Base-by-base conservation (phyloP, 176 grass and related monocot genomes). In the Aegilops speltoides region DNA sequence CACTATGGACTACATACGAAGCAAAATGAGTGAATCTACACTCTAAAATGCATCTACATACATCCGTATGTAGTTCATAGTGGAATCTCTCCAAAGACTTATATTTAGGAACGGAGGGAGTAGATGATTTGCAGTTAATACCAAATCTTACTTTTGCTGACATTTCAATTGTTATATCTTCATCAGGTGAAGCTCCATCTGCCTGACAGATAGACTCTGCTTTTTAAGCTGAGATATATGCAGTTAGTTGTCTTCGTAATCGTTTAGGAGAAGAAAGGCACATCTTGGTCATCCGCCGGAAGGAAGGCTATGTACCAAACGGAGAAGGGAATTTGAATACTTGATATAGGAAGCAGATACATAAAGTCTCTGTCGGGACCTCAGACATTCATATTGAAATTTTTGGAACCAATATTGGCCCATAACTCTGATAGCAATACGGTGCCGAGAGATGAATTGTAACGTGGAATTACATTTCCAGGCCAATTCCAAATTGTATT, bases 181-280 rank as follows among this genome's bases (percentile, higher is more conserved):
- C 34, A 43, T 61, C 78, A 89, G 83, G 78, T 45, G 77, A 76
- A 81, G 20, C 61, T 76, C 62, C 25, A 85, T 25, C 40, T n/a
- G 50, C 69, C 76, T 59, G 26, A 61, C 50, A 9, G 28, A 17
- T 69, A 50, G 11, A 12, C 9, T 34, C 83, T 68, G 50, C 33
- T 61, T 85, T 79, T 68, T 50, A 36, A n/a, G 22, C 77, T 36
- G 2, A 34, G 69, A 57, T 84, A 56, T 54, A 59, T 79, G 41
- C 56, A n/a, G 13, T 34, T 31, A n/a, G 12, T 34, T 32, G 24
- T 78, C 73, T 71, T 88, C 22, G 28, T 63, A 84, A 72, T 63
- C 5, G 34, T 6, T 54, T 20, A 56, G 87, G 56, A 64, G 17
- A 34, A 84, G 50, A 26, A 52, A 13, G 8, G 7, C 34, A 57